These are phyloP conservation scores for Heliocybe sulcata DNA, from an alignment of 1,284 basidiomycete genomes.

Conservation along the genomic window DNA sequence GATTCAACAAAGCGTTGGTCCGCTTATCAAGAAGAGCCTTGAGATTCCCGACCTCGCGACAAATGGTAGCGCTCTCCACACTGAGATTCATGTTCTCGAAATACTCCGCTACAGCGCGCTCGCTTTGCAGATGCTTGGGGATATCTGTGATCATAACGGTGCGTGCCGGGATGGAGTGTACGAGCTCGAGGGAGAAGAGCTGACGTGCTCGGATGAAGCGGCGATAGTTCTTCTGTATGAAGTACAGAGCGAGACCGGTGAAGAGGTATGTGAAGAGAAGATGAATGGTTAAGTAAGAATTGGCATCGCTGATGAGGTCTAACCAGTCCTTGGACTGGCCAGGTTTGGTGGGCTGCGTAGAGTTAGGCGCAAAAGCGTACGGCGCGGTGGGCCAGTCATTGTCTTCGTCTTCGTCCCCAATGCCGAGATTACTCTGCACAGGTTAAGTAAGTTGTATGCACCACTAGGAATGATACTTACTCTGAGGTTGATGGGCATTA, in stretches of 20 bases:
- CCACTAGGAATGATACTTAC: conserved; percentile 32
- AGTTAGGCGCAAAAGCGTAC: not conserved
- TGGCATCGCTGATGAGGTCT: conserved; percentile 81
- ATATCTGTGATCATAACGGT: conserved; percentile 87
- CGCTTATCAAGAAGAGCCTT: conserved; percentile 69
- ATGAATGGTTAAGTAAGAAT: conserved; percentile 82
- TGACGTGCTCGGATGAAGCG: conserved; percentile 91
- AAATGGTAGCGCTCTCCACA: conserved; percentile 89
- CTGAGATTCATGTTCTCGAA: conserved; percentile 80
- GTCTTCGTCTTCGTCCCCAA: conserved; percentile 50
- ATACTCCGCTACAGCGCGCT: conserved; percentile 85
- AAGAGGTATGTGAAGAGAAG: conserved; percentile 92
- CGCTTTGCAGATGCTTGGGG: conserved; percentile 77
- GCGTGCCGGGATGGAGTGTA: conserved; percentile 89
- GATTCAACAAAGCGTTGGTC: conserved; percentile 67
- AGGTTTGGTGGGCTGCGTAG: conserved; percentile 19
- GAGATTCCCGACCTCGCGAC: conserved; percentile 74
- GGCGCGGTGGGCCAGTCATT: conserved; percentile 24
- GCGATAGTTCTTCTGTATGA: conserved; percentile 85
- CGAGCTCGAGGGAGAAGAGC: conserved; percentile 88
- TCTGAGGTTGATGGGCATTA: conserved; percentile 89
- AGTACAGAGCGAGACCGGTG: conserved; percentile 78
- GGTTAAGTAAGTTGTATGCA: conserved; percentile 15
- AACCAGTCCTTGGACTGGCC: conserved; percentile 53
- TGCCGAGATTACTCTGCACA: conserved; percentile 65